Evolutionary conservation across 2,329 filamentous ascomycete species (phyloP), one percentile per base, ranked within the genome.

Genomic region (Pseudogymnoascus sp.): DNA sequence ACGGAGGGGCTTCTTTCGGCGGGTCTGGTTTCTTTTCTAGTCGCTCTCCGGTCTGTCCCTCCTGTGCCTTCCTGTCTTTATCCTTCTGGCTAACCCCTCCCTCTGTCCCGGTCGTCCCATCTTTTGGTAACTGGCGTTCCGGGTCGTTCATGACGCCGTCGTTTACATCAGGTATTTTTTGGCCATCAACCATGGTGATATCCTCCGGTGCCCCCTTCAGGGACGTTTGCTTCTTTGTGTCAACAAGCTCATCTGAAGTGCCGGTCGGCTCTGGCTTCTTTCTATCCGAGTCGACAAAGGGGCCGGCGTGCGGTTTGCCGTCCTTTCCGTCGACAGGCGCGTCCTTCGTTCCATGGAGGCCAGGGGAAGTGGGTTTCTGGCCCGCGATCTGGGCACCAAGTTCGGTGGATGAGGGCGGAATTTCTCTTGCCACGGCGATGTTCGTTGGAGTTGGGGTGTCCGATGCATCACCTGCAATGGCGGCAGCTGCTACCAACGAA

Each of bases 141-240:
- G 88, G 90, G 74, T 97, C 92, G 72, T 96, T 90, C 93, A 97
- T 97, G 64, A 97, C 91, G 42, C 92, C 91, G 73, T 96, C 85
- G 68, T 87, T 86, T 65, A 78, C 79, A 67, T 85, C 79, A 28
- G 84, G 84, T 21, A 87, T 84, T 74, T 81, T 83, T 71, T 82
- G 81, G 68, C 84, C 84, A 62, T 86, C 82, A 50, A 84, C 74
- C 8, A 83, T 73, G 25, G 80, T 82, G 59, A 79, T 77, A 64
- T 85, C 82, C 37, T 73, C 70, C 1, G 80, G 78, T n/a, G 79
- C 77, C 64, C 81, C 80, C 69, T 82, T 80, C 23, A 82, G 72
- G 5, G 75, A 68, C 1, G 81, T 77, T 76, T 23, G 38, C 25
- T 59, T 62, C 63, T 65, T 62, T 60, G 37, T 37, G 37, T 64